Evolutionary conservation across 1,284 basidiomycete species (phyloP).

Genomic region (Pseudozyma hubeiensis): DNA sequence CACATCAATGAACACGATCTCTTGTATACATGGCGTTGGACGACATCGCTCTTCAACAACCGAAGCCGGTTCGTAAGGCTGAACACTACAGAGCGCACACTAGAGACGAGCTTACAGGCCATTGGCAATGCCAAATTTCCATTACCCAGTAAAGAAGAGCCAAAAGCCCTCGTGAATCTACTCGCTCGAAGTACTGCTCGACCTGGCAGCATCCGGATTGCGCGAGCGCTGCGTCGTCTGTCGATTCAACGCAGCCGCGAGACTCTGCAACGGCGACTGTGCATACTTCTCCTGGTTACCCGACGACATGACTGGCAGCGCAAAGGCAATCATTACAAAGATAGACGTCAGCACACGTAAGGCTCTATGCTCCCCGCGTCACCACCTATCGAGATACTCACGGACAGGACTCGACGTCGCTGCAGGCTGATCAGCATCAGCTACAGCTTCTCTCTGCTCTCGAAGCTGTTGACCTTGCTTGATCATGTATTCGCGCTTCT

Average conservation of each 20-base stretch:
- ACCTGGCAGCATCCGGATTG: slow-evolving; percentile 4
- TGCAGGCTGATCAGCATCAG: slow-evolving; percentile 3
- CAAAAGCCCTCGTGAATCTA: background rate
- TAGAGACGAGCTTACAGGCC: no score
- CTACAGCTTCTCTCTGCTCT: background rate
- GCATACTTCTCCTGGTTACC: slow-evolving; percentile 37
- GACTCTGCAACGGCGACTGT: slow-evolving; percentile 43
- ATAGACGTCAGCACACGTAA: no score
- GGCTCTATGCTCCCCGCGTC: no score
- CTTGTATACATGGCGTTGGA: no score
- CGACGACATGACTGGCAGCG: slow-evolving; percentile 30
- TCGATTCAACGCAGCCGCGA: slow-evolving; percentile 35
- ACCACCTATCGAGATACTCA: slow-evolving; percentile 11
- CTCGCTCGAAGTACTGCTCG: background rate
- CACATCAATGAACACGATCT: no score
- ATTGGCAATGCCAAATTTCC: no score
- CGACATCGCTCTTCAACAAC: no score
- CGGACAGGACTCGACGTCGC: slow-evolving; percentile 16
- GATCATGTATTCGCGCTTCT: slow-evolving; percentile 53
- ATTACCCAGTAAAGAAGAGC: no score
- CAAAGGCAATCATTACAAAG: background rate
- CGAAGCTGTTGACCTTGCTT: slow-evolving; percentile 37
- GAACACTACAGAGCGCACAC: no score
- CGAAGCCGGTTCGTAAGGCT: no score
- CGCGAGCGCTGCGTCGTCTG: slow-evolving; percentile 46